A percentile compares a stretch with the other conserved stretches of the same genome.
phyloP scores from a whole-genome alignment of 768 basidiomycete genomes.

The Suillus variegatus region DNA sequence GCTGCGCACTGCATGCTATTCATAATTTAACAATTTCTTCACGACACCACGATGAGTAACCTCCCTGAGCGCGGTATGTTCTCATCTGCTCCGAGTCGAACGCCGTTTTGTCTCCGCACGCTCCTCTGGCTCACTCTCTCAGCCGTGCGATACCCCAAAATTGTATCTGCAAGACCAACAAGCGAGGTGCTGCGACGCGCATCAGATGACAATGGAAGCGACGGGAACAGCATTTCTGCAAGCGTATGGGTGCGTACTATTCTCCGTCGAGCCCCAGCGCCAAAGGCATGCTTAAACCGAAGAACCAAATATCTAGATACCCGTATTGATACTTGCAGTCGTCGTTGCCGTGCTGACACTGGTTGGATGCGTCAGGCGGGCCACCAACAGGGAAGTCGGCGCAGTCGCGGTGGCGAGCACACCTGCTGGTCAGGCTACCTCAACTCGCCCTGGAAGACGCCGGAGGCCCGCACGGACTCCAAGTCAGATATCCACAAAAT shows the following conservation, averaged over 20 bases:
- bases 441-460: constrained; percentile 18
- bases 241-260: constrained; percentile 28
- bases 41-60: constrained; percentile 7
- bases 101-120: neutral
- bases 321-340: constrained; percentile 26
- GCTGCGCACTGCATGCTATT: constrained; percentile 4
- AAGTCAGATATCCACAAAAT: constrained; percentile 78
- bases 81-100: neutral
- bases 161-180: constrained; percentile 11
- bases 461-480: constrained; percentile 63
- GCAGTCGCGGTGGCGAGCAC: neutral
- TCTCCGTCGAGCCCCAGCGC: neutral
- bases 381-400: constrained; percentile 2
- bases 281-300: neutral
- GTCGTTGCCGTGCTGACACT: constrained; percentile 23
- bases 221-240: constrained; percentile 5
- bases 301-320: constrained; percentile 18
- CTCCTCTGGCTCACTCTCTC: constrained; percentile 2
- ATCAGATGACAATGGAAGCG: neutral
- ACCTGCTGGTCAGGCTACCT: constrained; percentile 16
- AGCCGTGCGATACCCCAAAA: neutral
- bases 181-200: neutral
- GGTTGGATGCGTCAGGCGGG: constrained; percentile 25
- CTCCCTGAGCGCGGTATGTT: neutral
- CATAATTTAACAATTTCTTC: constrained; percentile 7